phyloP scores from a whole-genome alignment of 768 basidiomycete genomes.

The Calocybe indica region DNA sequence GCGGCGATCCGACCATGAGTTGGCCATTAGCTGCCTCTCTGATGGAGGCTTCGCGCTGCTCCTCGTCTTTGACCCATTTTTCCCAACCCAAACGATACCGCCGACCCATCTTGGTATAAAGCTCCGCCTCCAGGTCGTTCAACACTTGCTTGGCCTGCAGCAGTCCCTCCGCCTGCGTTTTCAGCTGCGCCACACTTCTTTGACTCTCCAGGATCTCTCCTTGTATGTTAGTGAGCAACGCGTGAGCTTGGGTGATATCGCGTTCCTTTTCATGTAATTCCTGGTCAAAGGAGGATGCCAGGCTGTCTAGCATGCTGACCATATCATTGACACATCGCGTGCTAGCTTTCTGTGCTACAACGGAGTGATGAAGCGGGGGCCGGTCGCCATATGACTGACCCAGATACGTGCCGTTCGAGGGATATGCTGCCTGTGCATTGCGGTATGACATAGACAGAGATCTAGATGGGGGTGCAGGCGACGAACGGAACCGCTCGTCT shows the following conservation, averaged over 20 bases:
- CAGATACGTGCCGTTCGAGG: constrained; percentile 29
- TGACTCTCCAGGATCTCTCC: constrained; percentile 86
- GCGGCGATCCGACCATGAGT: constrained; percentile 24
- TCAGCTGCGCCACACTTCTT: constrained; percentile 65
- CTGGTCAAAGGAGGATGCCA: constrained; percentile 87
- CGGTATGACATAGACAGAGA: constrained; percentile 65
- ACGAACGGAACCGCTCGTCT: constrained; percentile 94
- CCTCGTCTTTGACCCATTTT: constrained; percentile 87
- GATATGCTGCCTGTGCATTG: constrained; percentile 58
- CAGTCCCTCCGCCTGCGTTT: constrained; percentile 61
- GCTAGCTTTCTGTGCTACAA: constrained; percentile 80
- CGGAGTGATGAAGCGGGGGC: constrained; percentile 78
- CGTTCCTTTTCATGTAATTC: constrained; percentile 90
- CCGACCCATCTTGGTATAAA: constrained; percentile 72
- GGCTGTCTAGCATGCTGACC: constrained; percentile 77
- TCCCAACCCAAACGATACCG: constrained; percentile 87
- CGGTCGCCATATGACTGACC: constrained; percentile 52
- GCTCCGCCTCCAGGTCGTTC: constrained; percentile 54
- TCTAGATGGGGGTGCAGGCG: constrained; percentile 74
- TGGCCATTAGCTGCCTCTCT: constrained; percentile 58
- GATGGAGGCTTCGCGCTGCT: constrained; percentile 65
- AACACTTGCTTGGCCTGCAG: constrained; percentile 53
- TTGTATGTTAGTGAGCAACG: constrained; percentile 80
- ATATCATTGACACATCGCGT: constrained; percentile 84
- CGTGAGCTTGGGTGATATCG: constrained; percentile 85